Base-by-base conservation (phyloP, 805 yeast species). In the Nakazawaea sp. region DNA sequence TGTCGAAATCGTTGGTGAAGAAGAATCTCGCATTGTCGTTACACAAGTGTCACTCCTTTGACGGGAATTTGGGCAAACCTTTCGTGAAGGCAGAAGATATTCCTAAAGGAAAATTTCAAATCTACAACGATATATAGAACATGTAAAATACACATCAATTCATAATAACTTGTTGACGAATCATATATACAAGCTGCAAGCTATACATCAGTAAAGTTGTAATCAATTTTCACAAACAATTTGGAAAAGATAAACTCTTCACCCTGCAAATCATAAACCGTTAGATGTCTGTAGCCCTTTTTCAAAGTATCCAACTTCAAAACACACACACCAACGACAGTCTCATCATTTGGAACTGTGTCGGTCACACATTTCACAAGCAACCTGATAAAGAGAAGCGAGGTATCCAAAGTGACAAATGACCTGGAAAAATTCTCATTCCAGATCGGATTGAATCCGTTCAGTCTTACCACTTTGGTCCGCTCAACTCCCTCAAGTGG, bases 361-460 rank as follows among this genome's bases (percentile, higher is more conserved):
- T 24, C 27, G 17, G 15, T 24, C 31, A 29, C 37, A 33, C 54
- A 52, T 43, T 70, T 70, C 3, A 79, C 67, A 2, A 66, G 48
- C 36, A 84, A 65, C 38, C 75, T 61, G 7, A 81, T 43, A 51
- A 84, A 84, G 2, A 76, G 69, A 28, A 82, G 61, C 5, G 72
- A 68, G 38, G 62, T 57, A 5, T 51, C 42, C 30, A 61, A 54
- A 6, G 67, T 54, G 4, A 57, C 53, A 5, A 65, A 46, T 0
- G 49, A 48, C 2, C 80, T 68, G n/a, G 53, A 44, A 43, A 78
- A 68, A 4, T 51, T 54, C 34, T 70, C 67, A 43, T 80, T 75
- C 97, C 97, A 90, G 5, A 70, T 58, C 0, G 97, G 97, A 51
- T 84, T 87, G 59, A 85, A 86, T 0, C 97, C 97, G 57, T 89